These are phyloP conservation scores for Fragaria vesca DNA, from an alignment of 306 rosid genomes.

Conservation along the genomic window DNA sequence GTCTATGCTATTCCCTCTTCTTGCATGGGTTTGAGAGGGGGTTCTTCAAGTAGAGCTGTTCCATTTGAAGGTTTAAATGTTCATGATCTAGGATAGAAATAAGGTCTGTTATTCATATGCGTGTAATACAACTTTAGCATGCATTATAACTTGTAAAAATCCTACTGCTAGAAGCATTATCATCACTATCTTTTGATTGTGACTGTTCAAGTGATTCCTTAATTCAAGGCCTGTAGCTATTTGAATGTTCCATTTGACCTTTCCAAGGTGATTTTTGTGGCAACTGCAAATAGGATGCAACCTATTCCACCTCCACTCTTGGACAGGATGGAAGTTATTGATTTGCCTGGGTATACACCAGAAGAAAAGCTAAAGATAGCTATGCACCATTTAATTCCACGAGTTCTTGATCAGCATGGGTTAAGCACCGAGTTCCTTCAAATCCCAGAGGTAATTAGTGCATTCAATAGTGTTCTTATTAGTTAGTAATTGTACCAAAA, in stretches of 20 bases:
- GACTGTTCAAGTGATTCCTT: slow-evolving; percentile 47
- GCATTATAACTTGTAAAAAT: not conserved
- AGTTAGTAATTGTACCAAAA: not conserved
- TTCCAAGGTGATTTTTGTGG: slow-evolving; percentile 86
- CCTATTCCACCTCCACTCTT: slow-evolving; percentile 93
- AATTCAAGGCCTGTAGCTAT: slow-evolving; percentile 59
- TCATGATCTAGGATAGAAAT: not conserved
- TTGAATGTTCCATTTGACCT: slow-evolving; percentile 98
- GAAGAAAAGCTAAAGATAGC: slow-evolving; percentile 97
- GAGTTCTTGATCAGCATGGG: slow-evolving; percentile 96
- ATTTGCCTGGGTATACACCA: slow-evolving; percentile 94
- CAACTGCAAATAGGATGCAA: slow-evolving; percentile 91
- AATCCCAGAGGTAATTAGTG: slow-evolving; percentile 81
- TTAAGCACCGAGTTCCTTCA: slow-evolving; percentile 79
- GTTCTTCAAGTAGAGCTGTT: not conserved
- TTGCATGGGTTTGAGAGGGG: not conserved
- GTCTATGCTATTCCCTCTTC: not conserved
- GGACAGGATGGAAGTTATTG: slow-evolving; percentile 99
- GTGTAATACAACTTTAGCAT: not conserved
- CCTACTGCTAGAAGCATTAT: not conserved
- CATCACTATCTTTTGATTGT: not conserved
- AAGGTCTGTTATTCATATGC: not conserved
- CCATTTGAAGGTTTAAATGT: not conserved
- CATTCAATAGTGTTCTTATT: not conserved
- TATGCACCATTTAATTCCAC: slow-evolving; percentile 81